A percentile compares a stretch with the other conserved stretches of the same genome.
These are phyloP conservation scores for Tuctoria greenei DNA, from an alignment of 176 grass and related monocot genomes.

Conservation along the genomic window DNA sequence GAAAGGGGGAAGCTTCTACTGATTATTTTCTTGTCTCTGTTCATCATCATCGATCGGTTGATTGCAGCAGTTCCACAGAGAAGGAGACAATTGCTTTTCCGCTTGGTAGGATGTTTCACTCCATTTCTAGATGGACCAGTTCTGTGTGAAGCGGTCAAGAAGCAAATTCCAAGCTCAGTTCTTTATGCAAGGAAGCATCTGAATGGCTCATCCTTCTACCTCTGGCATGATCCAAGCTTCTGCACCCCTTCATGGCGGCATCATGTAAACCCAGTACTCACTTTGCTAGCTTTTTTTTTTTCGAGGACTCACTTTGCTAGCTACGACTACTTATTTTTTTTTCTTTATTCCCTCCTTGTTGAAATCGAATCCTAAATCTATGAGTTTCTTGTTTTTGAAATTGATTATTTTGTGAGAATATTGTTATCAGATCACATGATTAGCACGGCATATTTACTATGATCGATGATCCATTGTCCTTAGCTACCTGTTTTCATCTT, in stretches of 20 bases:
- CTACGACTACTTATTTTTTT: neutral
- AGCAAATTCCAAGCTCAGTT: constrained; percentile 10
- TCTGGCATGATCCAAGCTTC: constrained; percentile 47
- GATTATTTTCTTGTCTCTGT: neutral
- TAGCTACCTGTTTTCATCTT: neutral
- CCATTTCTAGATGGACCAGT: neutral
- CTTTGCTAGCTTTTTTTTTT: neutral
- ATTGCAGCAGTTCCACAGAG: constrained; percentile 6
- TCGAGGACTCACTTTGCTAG: neutral
- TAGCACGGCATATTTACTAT: neutral
- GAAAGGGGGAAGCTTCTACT: neutral
- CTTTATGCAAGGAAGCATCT: constrained; percentile 25
- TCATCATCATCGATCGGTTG: neutral
- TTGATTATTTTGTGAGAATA: neutral
- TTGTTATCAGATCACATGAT: neutral
- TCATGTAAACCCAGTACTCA: constrained; percentile 21
- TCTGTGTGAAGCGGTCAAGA: constrained; percentile 7
- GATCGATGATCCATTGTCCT: neutral
- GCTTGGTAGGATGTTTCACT: constrained; percentile 32
- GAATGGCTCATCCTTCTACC: constrained; percentile 52
- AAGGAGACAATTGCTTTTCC: constrained; percentile 14
- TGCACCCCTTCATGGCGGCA: constrained; percentile 47
- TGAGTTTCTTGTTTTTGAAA: neutral
- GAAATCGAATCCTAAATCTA: neutral
- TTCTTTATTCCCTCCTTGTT: neutral